A percentile compares a stretch with the other conserved stretches of the same genome.
These are phyloP conservation scores for Aureobasidium sp. DNA, from an alignment of 2,329 filamentous ascomycete species.

Conservation along the genomic window DNA sequence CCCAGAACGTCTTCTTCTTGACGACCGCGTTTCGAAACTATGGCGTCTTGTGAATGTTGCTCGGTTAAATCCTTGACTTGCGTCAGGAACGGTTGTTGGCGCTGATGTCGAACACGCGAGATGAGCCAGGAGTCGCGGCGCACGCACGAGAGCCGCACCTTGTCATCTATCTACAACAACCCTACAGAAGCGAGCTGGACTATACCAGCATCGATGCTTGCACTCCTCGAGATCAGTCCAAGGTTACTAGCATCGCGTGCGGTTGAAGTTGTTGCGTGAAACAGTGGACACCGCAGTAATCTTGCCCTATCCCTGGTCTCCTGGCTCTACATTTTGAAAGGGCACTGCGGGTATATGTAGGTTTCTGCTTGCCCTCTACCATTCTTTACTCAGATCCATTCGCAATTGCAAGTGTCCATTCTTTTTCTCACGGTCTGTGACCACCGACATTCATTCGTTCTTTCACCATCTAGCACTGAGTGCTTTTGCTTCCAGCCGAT, in stretches of 20 bases:
- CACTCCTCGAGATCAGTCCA: neutral
- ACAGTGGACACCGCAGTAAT: conserved; percentile 1
- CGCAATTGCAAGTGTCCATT: conserved; percentile 12
- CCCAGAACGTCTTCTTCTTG: neutral
- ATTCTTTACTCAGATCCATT: neutral
- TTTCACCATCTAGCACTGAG: conserved; percentile 21
- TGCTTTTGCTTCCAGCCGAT: conserved; percentile 18
- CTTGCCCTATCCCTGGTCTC: conserved; percentile 1
- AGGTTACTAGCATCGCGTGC: neutral
- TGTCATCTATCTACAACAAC: conserved; percentile 10
- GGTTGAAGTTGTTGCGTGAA: neutral
- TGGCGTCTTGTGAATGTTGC: neutral
- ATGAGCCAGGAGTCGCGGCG: conserved; percentile 9
- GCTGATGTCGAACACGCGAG: neutral
- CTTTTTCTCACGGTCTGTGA: conserved; percentile 25
- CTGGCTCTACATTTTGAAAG: conserved; percentile 1
- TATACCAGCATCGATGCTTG: conserved; percentile 8
- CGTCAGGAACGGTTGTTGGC: neutral
- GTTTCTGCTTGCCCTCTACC: neutral
- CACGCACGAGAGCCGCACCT: conserved; percentile 9
- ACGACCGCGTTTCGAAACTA: conserved; percentile 7
- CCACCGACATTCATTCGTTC: conserved; percentile 24
- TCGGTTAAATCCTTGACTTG: conserved; percentile 7
- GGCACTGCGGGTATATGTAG: conserved; percentile 11
- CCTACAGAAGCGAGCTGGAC: conserved; percentile 12